These are phyloP conservation scores for Eucalyptus rudis DNA, from an alignment of 345 rosid genomes.

Conservation along the genomic window DNA sequence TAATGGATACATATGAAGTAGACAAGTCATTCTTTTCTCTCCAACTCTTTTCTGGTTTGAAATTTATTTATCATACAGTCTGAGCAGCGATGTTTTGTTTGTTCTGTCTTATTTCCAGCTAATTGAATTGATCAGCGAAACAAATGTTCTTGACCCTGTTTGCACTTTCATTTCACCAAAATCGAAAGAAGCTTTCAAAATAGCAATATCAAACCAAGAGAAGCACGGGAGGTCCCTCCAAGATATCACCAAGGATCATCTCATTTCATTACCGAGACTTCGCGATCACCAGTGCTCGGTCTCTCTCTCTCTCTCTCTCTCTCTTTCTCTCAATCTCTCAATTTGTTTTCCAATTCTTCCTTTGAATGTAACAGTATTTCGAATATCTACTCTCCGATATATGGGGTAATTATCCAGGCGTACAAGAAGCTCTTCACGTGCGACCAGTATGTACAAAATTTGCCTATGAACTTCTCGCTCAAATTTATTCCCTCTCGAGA, in stretches of 20 bases:
- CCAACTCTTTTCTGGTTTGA: neutral
- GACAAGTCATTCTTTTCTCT: neutral
- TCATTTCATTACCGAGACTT: neutral
- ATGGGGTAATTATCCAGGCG: constrained; percentile 11
- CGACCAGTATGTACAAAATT: neutral
- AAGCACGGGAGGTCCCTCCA: neutral
- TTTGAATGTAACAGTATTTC: neutral
- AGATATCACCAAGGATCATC: neutral
- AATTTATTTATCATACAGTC: neutral
- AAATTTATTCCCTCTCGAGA: neutral
- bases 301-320: neutral
- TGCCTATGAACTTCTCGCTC: neutral
- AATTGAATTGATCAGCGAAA: neutral
- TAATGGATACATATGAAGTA: neutral
- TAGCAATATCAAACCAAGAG: neutral
- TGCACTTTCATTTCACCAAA: neutral
- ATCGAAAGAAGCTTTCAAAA: neutral
- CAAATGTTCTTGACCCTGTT: neutral
- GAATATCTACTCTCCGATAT: neutral
- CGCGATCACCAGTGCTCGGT: neutral
- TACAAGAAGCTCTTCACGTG: constrained; percentile 13
- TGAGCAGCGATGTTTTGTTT: neutral
- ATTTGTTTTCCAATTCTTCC: neutral
- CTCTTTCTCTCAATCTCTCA: too few species aligned
- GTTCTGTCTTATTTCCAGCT: neutral